Base-by-base conservation (phyloP, 495 filamentous ascomycete species). In the Penicillium fimorum region DNA sequence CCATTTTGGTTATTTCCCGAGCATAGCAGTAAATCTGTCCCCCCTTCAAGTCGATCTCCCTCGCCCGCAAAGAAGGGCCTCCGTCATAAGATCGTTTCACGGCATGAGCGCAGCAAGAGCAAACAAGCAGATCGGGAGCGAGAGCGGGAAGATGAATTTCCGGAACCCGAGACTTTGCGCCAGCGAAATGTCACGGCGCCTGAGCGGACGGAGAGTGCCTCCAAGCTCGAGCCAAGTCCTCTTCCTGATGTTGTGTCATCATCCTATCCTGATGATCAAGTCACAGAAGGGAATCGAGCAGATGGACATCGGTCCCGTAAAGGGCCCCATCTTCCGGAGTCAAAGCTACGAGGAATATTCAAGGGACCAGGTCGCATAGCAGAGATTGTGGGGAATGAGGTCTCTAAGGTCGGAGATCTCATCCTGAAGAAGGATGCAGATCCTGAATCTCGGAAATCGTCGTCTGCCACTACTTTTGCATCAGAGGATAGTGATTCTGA, bases 1-100 rank as follows among this genome's bases (percentile, higher is more conserved):
- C n/a, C 65, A 71, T 12, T 49, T 67, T 18, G 59, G 68, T n/a
- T 77, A 78, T 46, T 76, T 83, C 50, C 83, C 83, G 5, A 83
- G 81, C 55, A 82, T 85, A 58, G 75, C 80, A 11, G 79, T 79
- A 35, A 82, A 83, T 58, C 48, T 84, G 15, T 84, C 81, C 18
- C 73, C 79, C 75, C 80, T 2, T 73, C 70, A 5, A 85, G 81
- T 57, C 75, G 81, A 35, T 75, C 72, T 27, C 65, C 75, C 1
- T 85, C 82, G 24, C 82, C 82, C 47, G 62, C 69, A 1, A 78
- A 80, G 58, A 79, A 66, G 55, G 67, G 72, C 8, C 63, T 82
- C 22, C 69, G 73, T 12, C 75, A 74, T 10, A 74, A 76, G 33
- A 75, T 82, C 37, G 70, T 54, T 2, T 59, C 76, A 30, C 71